Percentiles rank a stretch among this genome's conserved stretches.
Conservation (phyloP, 2,329 filamentous ascomycete species). For the Phaeoacremonium minimum region DNA sequence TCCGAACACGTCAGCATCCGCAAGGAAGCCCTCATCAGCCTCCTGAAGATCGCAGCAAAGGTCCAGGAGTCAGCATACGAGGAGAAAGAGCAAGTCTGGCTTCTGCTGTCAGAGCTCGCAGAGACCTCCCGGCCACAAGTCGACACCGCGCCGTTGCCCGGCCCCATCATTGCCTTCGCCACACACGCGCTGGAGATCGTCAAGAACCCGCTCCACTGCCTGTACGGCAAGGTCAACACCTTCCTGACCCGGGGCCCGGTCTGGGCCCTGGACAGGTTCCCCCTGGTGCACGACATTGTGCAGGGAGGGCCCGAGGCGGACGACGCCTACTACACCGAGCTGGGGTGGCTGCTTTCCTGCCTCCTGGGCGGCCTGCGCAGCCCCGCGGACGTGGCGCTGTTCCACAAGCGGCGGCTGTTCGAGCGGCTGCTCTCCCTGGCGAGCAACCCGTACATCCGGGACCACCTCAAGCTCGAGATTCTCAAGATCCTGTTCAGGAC, state of each 20-base stretch:
- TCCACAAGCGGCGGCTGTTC: slow-evolving; percentile 62
- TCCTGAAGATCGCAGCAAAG: slow-evolving; percentile 61
- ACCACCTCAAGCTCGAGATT: slow-evolving; percentile 55
- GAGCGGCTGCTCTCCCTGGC: slow-evolving; percentile 71
- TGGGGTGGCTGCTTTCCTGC: slow-evolving; percentile 70
- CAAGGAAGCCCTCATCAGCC: slow-evolving; percentile 68
- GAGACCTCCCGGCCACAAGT: slow-evolving; percentile 64
- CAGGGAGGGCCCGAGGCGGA: slow-evolving; percentile 66
- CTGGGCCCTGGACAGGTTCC: slow-evolving; percentile 71
- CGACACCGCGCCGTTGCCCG: slow-evolving; percentile 59
- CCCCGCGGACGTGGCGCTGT: slow-evolving; percentile 53
- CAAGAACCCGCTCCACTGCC: slow-evolving; percentile 70
- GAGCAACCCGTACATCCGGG: slow-evolving; percentile 59
- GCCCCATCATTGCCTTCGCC: slow-evolving; percentile 72
- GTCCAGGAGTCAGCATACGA: slow-evolving; percentile 66
- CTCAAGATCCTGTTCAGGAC: slow-evolving; percentile 62
- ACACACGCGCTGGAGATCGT: slow-evolving; percentile 66
- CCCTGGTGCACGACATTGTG: slow-evolving; percentile 62
- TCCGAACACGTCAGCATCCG: slow-evolving; percentile 73
- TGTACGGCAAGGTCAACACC: slow-evolving; percentile 82
- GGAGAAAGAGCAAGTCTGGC: slow-evolving; percentile 73
- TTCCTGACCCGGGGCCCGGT: slow-evolving; percentile 75
- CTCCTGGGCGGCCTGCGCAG: slow-evolving; percentile 64
- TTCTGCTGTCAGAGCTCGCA: slow-evolving; percentile 73
- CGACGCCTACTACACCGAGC: slow-evolving; percentile 67